Percentiles rank a stretch among this genome's conserved stretches.
Conservation (phyloP, 2,329 filamentous ascomycete species). For the Bipolaris victoriae region DNA sequence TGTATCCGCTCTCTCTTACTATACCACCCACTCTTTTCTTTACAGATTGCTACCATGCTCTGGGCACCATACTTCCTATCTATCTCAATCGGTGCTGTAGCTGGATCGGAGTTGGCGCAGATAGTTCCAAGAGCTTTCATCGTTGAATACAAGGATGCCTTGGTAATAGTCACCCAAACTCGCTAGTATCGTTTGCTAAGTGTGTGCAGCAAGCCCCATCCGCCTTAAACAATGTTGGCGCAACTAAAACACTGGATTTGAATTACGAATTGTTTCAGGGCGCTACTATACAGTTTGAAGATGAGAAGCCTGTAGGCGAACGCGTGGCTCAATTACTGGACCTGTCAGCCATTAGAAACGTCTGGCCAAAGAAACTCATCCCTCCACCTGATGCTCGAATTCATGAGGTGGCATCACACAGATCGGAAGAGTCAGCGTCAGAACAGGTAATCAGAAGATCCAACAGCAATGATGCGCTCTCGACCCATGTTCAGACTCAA, state of each 20-base stretch:
- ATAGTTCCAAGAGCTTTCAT: too few species aligned
- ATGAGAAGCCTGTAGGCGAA: not conserved
- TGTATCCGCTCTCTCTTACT: too few species aligned
- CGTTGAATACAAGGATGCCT: not conserved
- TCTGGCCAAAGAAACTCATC: not conserved
- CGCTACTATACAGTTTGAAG: not conserved
- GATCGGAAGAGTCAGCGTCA: not conserved
- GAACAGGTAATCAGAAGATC: not conserved
- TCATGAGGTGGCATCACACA: not conserved
- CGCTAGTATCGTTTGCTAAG: not conserved
- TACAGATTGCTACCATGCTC: too few species aligned
- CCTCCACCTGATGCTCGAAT: not conserved
- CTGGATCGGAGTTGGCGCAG: too few species aligned
- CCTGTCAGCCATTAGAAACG: not conserved
- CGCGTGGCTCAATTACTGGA: not conserved
- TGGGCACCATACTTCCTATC: too few species aligned
- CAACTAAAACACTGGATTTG: not conserved
- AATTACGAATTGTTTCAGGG: not conserved
- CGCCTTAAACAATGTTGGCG: not conserved
- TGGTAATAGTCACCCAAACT: not conserved
- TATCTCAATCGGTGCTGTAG: too few species aligned
- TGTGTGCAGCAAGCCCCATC: not conserved
- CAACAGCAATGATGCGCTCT: constrained; percentile 4
- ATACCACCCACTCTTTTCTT: too few species aligned
- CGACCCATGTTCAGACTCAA: constrained; percentile 42